A percentile compares a stretch with the other conserved stretches of the same genome.
Evolutionary conservation across 257 asterid genomes (phyloP).

Genomic region (Gardenia jasminoides): DNA sequence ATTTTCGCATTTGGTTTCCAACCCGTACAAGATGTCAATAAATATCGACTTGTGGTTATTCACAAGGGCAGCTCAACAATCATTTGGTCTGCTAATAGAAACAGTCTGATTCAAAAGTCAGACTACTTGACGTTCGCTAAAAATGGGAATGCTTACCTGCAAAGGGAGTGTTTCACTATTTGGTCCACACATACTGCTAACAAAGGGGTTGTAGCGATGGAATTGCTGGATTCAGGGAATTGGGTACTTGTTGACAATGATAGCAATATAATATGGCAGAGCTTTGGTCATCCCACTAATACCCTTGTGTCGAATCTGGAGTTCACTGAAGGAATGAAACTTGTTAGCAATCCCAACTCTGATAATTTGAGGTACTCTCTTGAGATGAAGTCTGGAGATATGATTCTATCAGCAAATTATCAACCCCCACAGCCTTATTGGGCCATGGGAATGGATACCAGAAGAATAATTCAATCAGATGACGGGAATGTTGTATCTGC

Average conservation of each 20-base stretch:
- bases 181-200: constrained; percentile 65
- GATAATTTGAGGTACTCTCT: constrained; percentile 65
- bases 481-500: constrained; percentile 51
- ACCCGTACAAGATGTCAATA: constrained; percentile 54
- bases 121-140: constrained; percentile 58
- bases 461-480: constrained; percentile 58
- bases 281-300: constrained; percentile 74
- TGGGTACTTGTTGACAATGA: constrained; percentile 55
- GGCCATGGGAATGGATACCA: constrained; percentile 60
- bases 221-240: constrained; percentile 73
- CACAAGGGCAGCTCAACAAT: constrained; percentile 65
- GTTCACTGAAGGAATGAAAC: constrained; percentile 65
- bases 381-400: constrained; percentile 68
- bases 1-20: constrained; percentile 70
- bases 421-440: constrained; percentile 74
- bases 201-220: constrained; percentile 70
- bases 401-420: constrained; percentile 65
- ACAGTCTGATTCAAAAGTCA: constrained; percentile 47
- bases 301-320: constrained; percentile 68
- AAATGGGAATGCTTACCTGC: constrained; percentile 62
- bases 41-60: constrained; percentile 63
- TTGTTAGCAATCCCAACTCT: constrained; percentile 50
- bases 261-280: constrained; percentile 65
- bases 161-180: constrained; percentile 43
- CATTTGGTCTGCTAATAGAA: constrained; percentile 87